Conservation (phyloP, 176 grass and related monocot genomes). For the Thalia dealbata region DNA sequence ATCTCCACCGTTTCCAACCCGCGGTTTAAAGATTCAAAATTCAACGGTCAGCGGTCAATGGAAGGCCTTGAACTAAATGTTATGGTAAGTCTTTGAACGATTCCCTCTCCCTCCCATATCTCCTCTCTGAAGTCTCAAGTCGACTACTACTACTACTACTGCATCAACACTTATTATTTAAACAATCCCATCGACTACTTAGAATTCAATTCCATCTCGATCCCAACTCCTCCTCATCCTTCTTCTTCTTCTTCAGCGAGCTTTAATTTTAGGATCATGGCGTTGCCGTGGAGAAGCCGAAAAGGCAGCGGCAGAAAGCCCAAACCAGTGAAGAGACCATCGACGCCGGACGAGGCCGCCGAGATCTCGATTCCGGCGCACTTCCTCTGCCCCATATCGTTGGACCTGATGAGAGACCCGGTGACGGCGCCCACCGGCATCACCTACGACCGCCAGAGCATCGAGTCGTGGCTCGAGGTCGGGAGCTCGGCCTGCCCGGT, state of each 20-base stretch:
- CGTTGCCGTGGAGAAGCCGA: neutral
- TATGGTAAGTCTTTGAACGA: neutral
- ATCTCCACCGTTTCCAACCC: constrained; percentile 6
- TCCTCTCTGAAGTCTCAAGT: too few species aligned
- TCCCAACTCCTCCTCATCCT: constrained; percentile 7
- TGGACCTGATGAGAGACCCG: constrained; percentile 72
- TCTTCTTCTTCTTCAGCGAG: neutral
- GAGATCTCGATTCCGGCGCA: constrained; percentile 28
- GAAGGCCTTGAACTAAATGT: too few species aligned
- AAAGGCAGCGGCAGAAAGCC: neutral
- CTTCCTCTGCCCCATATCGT: constrained; percentile 74
- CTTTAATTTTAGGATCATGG: constrained; percentile 11
- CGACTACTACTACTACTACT: too few species aligned
- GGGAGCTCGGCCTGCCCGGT: constrained; percentile 55
- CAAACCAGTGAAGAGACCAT: neutral
- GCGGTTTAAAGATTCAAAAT: constrained; percentile 41
- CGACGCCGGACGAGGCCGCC: neutral
- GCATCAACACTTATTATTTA: too few species aligned
- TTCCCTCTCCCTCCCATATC: neutral
- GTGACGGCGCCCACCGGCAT: constrained; percentile 65
- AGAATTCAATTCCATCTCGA: neutral
- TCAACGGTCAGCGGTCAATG: constrained; percentile 79
- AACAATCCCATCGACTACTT: too few species aligned
- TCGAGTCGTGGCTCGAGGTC: constrained; percentile 60
- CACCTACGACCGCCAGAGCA: constrained; percentile 59